Conservation (phyloP, 768 basidiomycete species). For the Antrodiella citrinella region DNA sequence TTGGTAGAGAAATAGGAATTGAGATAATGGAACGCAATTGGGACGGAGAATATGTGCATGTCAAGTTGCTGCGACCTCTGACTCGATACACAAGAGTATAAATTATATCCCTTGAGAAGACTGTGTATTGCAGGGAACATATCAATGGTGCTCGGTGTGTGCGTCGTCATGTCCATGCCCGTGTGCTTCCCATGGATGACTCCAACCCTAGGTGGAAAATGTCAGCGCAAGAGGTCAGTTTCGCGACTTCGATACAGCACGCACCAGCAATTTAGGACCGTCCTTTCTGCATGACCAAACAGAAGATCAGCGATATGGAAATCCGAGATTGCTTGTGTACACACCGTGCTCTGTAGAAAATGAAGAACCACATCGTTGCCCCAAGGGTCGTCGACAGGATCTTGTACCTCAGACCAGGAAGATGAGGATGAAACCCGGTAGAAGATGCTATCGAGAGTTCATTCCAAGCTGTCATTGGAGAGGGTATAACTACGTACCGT, state of each 20-base stretch:
- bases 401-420: conserved; percentile 68
- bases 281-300: conserved; percentile 28
- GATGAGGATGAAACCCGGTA: conserved; percentile 87
- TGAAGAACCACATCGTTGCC: conserved; percentile 98
- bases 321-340: no score
- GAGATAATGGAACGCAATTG: no score
- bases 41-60: no score
- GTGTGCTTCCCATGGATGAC: conserved; percentile 55
- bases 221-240: neutral
- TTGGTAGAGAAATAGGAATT: no score
- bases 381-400: conserved; percentile 82
- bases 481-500: conserved; percentile 16
- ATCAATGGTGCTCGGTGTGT: conserved; percentile 30
- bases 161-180: conserved; percentile 30
- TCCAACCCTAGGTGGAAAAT: conserved; percentile 21
- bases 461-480: conserved; percentile 30
- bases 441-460: no score
- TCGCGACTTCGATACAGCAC: no score
- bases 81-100: no score
- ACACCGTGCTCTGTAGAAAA: conserved; percentile 91
- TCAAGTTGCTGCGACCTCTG: no score
- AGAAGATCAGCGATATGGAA: conserved; percentile 1
- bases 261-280: conserved; percentile 28
- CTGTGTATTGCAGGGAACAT: neutral
- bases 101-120: neutral